phyloP scores from a whole-genome alignment of 2,329 filamentous ascomycete genomes.

The Fusarium newnesense region DNA sequence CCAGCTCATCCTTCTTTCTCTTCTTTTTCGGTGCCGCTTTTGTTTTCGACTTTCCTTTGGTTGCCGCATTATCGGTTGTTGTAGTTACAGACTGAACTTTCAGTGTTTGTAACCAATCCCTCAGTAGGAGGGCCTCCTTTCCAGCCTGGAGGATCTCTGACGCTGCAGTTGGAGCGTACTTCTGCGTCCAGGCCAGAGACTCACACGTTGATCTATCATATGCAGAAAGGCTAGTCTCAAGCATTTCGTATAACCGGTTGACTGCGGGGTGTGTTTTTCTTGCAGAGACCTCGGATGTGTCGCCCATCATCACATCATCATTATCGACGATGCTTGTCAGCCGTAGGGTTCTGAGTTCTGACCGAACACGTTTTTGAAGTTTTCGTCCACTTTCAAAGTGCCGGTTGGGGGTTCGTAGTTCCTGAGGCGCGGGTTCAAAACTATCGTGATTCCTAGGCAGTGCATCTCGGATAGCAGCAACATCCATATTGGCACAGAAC shows the following conservation, averaged over 20 bases:
- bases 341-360: constrained; percentile 54
- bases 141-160: constrained; percentile 80
- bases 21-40: constrained; percentile 63
- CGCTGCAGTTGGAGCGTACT: constrained; percentile 80
- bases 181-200: constrained; percentile 77
- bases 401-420: constrained; percentile 64
- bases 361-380: constrained; percentile 60
- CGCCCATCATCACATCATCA: constrained; percentile 49
- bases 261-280: constrained; percentile 66
- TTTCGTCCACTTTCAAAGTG: constrained; percentile 68
- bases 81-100: constrained; percentile 81
- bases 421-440: constrained; percentile 57
- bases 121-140: constrained; percentile 75
- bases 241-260: constrained; percentile 64
- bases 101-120: constrained; percentile 82
- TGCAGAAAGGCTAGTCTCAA: constrained; percentile 74
- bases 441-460: constrained; percentile 49
- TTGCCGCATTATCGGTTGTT: constrained; percentile 53
- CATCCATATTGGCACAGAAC: constrained; percentile 41
- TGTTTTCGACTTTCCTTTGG: constrained; percentile 44
- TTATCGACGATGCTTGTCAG: constrained; percentile 5
- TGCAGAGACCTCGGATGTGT: constrained; percentile 42
- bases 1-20: constrained; percentile 77
- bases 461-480: constrained; percentile 42
- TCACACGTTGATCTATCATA: constrained; percentile 86